These are phyloP conservation scores for Phaseolus lunatus DNA, from an alignment of 306 rosid genomes.

Conservation along the genomic window DNA sequence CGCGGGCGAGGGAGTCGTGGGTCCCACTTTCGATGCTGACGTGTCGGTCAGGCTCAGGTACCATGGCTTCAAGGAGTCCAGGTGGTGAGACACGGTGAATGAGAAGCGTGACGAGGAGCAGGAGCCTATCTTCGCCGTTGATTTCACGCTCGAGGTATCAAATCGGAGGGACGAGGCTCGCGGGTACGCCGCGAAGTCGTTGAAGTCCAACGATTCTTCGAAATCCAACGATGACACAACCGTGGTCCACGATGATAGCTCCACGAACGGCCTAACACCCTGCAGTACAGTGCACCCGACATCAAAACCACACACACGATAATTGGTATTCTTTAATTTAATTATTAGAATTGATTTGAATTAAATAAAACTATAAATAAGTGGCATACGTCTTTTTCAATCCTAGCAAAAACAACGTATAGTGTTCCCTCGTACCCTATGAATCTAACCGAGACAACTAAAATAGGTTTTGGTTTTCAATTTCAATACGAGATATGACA, in stretches of 20 bases:
- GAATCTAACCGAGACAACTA: conserved; percentile 11
- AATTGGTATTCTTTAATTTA: not conserved
- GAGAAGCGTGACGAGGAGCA: conserved; percentile 96
- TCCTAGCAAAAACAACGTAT: conserved; percentile 9
- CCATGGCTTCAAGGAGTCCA: conserved; percentile 96
- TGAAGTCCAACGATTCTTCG: conserved; percentile 76
- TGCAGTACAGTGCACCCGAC: conserved; percentile 39
- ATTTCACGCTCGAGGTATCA: conserved; percentile 59
- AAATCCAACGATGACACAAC: conserved; percentile 83
- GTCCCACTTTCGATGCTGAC: conserved; percentile 87
- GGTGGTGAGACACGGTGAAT: conserved; percentile 87
- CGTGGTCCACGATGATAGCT: conserved; percentile 69
- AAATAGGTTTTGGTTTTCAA: conserved; percentile 6
- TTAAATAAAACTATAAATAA: not conserved
- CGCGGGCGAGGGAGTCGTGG: conserved; percentile 63
- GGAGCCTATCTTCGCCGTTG: conserved; percentile 78
- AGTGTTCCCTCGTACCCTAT: conserved; percentile 15
- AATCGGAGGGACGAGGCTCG: conserved; percentile 90
- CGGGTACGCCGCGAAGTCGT: conserved; percentile 74
- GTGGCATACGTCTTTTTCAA: conserved; percentile 34
- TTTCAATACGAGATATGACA: conserved; percentile 1
- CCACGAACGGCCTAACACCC: conserved; percentile 94
- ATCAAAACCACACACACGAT: not conserved
- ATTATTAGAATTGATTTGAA: not conserved
- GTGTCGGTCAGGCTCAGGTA: conserved; percentile 87